Percentiles rank a stretch among this genome's conserved stretches.
These are phyloP conservation scores for Fusarium scirpi DNA, from an alignment of 2,329 filamentous ascomycete species.

Conservation along the genomic window DNA sequence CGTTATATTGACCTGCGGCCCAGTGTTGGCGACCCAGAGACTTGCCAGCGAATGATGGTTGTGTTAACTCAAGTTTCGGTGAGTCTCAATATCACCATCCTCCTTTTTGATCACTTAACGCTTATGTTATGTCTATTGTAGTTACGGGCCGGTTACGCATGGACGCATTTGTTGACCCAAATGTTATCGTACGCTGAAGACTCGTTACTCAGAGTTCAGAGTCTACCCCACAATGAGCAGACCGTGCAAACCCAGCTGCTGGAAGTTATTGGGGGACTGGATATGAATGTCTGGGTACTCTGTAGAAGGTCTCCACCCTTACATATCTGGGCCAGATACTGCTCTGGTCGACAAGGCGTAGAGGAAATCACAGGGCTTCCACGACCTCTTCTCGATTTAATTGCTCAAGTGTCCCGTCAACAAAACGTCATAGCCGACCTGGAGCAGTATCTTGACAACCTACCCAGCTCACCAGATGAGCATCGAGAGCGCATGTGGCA, in stretches of 20 bases:
- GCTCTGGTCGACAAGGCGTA: too few relatives aligned
- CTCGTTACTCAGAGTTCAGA: not conserved
- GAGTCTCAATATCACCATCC: too few relatives aligned
- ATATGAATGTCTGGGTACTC: not conserved
- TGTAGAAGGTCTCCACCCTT: not conserved
- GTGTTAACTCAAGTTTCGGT: too few relatives aligned
- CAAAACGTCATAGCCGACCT: not conserved
- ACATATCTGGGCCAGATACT: too few relatives aligned
- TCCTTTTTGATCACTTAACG: accelerated
- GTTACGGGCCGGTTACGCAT: not conserved
- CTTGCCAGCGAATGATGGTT: too few relatives aligned
- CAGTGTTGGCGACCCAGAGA: too few relatives aligned
- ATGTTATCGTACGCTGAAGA: not conserved
- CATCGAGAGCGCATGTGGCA: not conserved
- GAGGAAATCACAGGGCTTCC: too few relatives aligned
- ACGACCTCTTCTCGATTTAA: not conserved
- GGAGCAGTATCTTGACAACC: not conserved
- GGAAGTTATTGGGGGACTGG: not conserved
- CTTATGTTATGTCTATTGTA: not conserved
- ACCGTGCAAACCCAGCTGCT: not conserved
- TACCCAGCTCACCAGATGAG: not conserved
- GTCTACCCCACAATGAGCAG: not conserved
- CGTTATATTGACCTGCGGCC: too few relatives aligned
- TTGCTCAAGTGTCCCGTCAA: not conserved
- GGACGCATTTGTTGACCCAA: not conserved